These are phyloP conservation scores for Waltergamsia citrina DNA, from an alignment of 2,329 filamentous ascomycete genomes.

Conservation along the genomic window DNA sequence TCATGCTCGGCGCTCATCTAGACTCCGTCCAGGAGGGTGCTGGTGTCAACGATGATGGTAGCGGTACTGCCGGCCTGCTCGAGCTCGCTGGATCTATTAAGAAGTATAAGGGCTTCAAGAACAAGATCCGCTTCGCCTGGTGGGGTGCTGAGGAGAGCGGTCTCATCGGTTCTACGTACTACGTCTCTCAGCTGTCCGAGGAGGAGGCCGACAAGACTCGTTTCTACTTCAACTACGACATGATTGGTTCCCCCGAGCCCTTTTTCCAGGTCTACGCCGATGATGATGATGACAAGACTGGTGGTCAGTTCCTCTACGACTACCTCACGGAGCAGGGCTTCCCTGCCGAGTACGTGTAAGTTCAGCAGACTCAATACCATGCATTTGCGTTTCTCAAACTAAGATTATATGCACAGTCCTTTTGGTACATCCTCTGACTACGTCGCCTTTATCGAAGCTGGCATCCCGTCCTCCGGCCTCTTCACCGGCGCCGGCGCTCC, in stretches of 20 bases:
- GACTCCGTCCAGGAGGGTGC: conserved; percentile 28
- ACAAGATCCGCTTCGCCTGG: conserved; percentile 33
- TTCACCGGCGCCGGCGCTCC: conserved; percentile 27
- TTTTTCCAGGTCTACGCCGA: conserved; percentile 28
- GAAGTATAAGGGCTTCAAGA: conserved; percentile 26
- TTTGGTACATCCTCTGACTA: conserved; percentile 30
- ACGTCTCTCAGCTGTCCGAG: conserved; percentile 22
- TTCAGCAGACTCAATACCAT: background rate
- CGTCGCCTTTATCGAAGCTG: conserved; percentile 26
- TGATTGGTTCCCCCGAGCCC: conserved; percentile 45
- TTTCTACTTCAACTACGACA: conserved; percentile 64
- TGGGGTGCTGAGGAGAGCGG: conserved; percentile 33
- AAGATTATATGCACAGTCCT: conserved; percentile 9
- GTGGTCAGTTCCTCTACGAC: conserved; percentile 21
- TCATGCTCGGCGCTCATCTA: conserved; percentile 31
- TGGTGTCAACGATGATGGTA: conserved; percentile 30
- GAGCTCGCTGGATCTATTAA: conserved; percentile 26
- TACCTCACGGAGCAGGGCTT: conserved; percentile 24
- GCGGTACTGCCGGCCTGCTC: conserved; percentile 25
- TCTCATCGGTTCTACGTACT: conserved; percentile 32
- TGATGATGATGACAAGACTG: conserved; percentile 25
- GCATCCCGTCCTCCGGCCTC: conserved; percentile 28
- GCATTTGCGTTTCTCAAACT: background rate
- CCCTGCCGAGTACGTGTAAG: conserved; percentile 19
- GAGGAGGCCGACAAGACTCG: conserved; percentile 43